Base-by-base conservation (phyloP, 2,329 filamentous ascomycete genomes). In the Davidsoniella australis region DNA sequence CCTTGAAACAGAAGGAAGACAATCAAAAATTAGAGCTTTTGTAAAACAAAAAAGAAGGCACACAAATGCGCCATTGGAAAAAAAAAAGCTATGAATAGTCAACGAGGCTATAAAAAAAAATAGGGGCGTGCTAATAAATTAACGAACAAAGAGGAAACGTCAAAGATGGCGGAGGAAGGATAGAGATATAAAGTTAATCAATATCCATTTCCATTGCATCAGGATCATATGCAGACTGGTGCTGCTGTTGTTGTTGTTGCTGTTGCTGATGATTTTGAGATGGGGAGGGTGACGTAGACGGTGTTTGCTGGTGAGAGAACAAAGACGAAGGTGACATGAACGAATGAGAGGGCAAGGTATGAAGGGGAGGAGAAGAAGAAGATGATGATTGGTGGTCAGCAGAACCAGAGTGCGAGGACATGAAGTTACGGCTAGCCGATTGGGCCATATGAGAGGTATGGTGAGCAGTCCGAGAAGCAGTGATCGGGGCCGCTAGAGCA, bases 171-270 rank as follows among this genome's bases (percentile, higher is more conserved):
- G 52, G 14, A 49, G 52, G 10, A 33, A 54, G 38, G 44, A 44
- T 10, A 9, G 17, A 26, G 9, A 33, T 20, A 16, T 36, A 33
- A 16, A 16, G 16, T 41, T 42, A 52, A 37, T 52, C 46, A 42
- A 52, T 45, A 24, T 52, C 50, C 47, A 52, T 52, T 24, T 52
- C 50, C 46, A 52, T 52, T n/a, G 39, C 50, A 47, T 52, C 41
- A 9, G 38, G 24, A 23, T 48, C 43, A 52, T 46, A 46, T 24
- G 24, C 41, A 38, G 50, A 16, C 26, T 45, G 24, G 23, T 48
- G 45, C 49, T 51, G 49, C 24, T 33, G 18, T 26, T 45, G 37
- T 24, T 41, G 45, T 7, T 20, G 17, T 39, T 24, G 37, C 16
- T 17, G 26, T 46, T 45, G 36, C 38, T 45, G 41, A 5, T 23